phyloP scores from a whole-genome alignment of 2,329 filamentous ascomycete species.

The Monilinia fructigena region DNA sequence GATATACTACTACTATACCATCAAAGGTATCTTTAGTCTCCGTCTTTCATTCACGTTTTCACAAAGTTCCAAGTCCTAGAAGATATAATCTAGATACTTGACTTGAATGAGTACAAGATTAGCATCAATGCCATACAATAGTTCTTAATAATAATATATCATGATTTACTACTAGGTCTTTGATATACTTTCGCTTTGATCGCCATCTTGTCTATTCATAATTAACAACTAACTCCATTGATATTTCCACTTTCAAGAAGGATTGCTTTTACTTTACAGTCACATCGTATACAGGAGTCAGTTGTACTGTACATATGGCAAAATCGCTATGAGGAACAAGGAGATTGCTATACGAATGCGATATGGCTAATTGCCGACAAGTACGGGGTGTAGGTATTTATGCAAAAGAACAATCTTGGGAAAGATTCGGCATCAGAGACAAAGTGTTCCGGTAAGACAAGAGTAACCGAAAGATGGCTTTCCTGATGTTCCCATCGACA shows the following conservation, averaged over 20 bases:
- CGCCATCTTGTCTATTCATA: not conserved
- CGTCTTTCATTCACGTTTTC: not conserved
- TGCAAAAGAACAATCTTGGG: constrained; percentile 7
- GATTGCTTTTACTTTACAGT: not conserved
- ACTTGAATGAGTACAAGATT: constrained; percentile 4
- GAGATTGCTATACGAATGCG: constrained; percentile 11
- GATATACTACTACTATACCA: not conserved
- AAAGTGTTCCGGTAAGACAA: not conserved
- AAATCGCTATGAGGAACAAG: not conserved
- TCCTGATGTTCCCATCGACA: no score
- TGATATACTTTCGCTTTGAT: constrained; percentile 4
- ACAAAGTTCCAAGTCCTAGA: not conserved
- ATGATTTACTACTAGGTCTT: not conserved
- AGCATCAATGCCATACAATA: not conserved
- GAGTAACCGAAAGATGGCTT: not conserved
- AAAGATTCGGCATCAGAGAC: not conserved
- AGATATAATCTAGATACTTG: not conserved
- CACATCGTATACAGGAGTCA: not conserved
- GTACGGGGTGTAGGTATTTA: not conserved
- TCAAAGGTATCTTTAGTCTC: not conserved
- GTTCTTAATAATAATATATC: not conserved
- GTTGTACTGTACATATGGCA: not conserved
- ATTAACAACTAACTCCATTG: not conserved
- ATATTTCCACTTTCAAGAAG: not conserved
- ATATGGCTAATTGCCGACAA: not conserved